Percentiles rank a stretch among this genome's conserved stretches.
Conservation (phyloP, 306 rosid genomes). For the Gastrolobium bilobum region DNA sequence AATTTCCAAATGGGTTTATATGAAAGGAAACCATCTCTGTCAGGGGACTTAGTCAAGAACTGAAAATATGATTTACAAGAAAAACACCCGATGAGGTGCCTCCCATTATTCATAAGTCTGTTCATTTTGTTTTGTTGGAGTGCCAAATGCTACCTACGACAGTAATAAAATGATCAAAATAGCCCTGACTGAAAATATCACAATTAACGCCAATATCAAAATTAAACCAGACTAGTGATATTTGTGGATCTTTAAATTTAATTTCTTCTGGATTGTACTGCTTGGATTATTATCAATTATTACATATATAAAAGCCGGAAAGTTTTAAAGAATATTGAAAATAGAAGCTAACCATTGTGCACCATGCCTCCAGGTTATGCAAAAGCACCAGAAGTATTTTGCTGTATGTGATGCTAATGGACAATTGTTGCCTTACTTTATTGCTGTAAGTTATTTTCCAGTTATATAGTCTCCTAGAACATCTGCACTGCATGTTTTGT, state of each 20-base stretch:
- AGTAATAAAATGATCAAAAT: not conserved
- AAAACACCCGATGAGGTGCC: too few species aligned
- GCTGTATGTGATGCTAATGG: constrained; percentile 74
- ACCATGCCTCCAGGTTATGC: constrained; percentile 83
- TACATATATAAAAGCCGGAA: constrained; percentile 21
- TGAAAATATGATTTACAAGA: too few species aligned
- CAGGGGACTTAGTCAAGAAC: too few species aligned
- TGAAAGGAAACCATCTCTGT: too few species aligned
- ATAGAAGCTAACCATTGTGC: constrained; percentile 33
- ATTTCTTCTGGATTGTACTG: constrained; percentile 17
- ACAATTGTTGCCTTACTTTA: constrained; percentile 80
- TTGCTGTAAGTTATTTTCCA: constrained; percentile 75
- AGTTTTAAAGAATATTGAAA: constrained; percentile 36
- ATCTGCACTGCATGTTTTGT: constrained; percentile 26
- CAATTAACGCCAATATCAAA: constrained; percentile 2
- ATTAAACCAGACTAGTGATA: constrained; percentile 17
- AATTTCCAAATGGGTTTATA: too few species aligned
- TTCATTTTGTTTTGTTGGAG: too few species aligned
- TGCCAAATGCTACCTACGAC: not conserved
- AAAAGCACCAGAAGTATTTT: constrained; percentile 95
- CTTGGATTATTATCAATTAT: constrained; percentile 13
- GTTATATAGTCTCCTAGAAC: constrained; percentile 16
- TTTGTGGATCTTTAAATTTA: not conserved
- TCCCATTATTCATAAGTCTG: not conserved
- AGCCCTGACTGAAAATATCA: not conserved